Conservation (phyloP, 352 stramenopile species). For the Globisporangium middletonii region DNA sequence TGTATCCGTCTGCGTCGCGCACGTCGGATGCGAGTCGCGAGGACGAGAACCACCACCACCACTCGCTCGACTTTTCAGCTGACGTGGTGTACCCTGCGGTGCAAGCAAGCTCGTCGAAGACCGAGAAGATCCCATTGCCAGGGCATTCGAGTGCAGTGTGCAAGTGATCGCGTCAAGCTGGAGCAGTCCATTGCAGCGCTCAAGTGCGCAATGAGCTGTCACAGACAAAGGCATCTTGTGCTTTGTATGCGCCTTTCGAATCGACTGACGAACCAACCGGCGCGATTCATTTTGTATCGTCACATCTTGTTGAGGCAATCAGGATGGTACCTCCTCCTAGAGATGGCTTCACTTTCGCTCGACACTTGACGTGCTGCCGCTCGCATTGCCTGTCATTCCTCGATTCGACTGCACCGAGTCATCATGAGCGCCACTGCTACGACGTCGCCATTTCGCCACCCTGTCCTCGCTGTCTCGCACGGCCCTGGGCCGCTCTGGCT, state of each 20-base stretch:
- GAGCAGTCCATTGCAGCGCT: too few relatives aligned
- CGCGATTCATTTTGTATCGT: too few relatives aligned
- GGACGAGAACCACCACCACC: slow-evolving; percentile 2
- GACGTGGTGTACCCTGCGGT: slow-evolving; percentile 38
- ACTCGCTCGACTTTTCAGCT: slow-evolving; percentile 31
- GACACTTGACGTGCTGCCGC: too few relatives aligned
- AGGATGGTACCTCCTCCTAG: too few relatives aligned
- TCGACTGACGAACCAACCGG: too few relatives aligned
- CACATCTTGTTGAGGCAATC: too few relatives aligned
- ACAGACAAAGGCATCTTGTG: too few relatives aligned
- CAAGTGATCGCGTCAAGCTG: not conserved
- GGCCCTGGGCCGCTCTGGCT: slow-evolving; percentile 57
- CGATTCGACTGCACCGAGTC: not conserved
- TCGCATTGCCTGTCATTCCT: too few relatives aligned
- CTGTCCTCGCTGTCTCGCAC: slow-evolving; percentile 49
- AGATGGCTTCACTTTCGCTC: too few relatives aligned
- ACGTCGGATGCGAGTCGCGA: not conserved
- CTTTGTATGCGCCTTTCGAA: too few relatives aligned
- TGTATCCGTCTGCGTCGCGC: not conserved
- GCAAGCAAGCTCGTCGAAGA: slow-evolving; percentile 17
- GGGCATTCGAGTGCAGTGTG: not conserved
- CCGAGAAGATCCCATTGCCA: slow-evolving; percentile 36
- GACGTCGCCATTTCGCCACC: slow-evolving; percentile 16
- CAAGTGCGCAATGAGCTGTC: not conserved
- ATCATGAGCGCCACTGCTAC: slow-evolving; percentile 5